These are phyloP conservation scores for Protomyces arabidopsidicola DNA, from an alignment of 1,139 yeast species.

Conservation along the genomic window DNA sequence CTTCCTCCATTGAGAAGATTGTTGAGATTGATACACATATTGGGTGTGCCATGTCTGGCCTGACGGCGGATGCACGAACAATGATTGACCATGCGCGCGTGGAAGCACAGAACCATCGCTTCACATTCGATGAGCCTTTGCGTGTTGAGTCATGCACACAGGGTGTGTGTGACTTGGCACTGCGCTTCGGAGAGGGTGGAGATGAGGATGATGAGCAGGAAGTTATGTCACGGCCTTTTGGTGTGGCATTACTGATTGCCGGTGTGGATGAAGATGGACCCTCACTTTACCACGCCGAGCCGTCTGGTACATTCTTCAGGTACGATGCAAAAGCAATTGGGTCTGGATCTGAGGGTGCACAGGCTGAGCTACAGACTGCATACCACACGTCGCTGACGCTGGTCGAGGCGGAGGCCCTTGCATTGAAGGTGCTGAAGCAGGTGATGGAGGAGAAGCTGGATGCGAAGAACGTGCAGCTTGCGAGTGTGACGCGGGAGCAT, in stretches of 20 bases:
- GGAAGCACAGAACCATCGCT: constrained; percentile 77
- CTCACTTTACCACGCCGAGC: constrained; percentile 97
- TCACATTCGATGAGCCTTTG: constrained; percentile 88
- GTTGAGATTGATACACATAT: constrained; percentile 90
- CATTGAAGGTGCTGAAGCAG: constrained; percentile 86
- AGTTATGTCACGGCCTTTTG: constrained; percentile 97
- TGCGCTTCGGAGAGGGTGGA: constrained; percentile 97
- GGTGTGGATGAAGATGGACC: constrained; percentile 96
- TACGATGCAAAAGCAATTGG: constrained; percentile 99
- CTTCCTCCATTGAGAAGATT: constrained; percentile 90
- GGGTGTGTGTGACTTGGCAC: constrained; percentile 92
- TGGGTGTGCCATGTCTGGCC: constrained; percentile 98
- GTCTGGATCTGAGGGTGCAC: constrained; percentile 98
- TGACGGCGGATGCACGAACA: constrained; percentile 97
- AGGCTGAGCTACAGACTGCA: constrained; percentile 93
- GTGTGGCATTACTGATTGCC: constrained; percentile 93
- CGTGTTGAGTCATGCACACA: constrained; percentile 93
- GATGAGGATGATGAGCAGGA: constrained; percentile 98
- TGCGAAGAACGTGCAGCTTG: constrained; percentile 90
- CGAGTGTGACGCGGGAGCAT: constrained; percentile 78
- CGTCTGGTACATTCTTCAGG: constrained; percentile 94
- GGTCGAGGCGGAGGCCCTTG: constrained; percentile 85
- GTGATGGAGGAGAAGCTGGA: constrained; percentile 99
- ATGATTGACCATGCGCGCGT: constrained; percentile 99
- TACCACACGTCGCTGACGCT: constrained; percentile 84